Evolutionary conservation across 495 filamentous ascomycete genomes (phyloP).

Genomic region (Penicillium egyptiacum): DNA sequence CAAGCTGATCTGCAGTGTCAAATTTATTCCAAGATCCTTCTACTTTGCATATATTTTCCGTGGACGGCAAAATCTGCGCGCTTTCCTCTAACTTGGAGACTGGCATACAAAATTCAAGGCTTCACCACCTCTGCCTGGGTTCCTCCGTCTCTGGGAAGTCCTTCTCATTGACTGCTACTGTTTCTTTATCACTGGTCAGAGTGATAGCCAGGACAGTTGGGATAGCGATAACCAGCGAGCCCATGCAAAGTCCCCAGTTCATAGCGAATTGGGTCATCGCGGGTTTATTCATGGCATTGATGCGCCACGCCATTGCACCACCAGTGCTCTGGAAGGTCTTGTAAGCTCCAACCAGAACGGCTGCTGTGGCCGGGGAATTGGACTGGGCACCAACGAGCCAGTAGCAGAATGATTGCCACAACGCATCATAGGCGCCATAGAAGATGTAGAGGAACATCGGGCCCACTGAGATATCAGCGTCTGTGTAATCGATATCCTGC

Average conservation of each 20-base stretch:
- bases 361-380: slow-evolving; percentile 81
- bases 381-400: slow-evolving; percentile 84
- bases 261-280: slow-evolving; percentile 57
- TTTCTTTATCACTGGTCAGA: slow-evolving; percentile 23
- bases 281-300: slow-evolving; percentile 63
- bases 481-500: slow-evolving; percentile 43
- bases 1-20: too few relatives aligned
- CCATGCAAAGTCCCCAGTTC: slow-evolving; percentile 68
- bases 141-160: slow-evolving; percentile 6
- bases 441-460: slow-evolving; percentile 58
- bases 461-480: slow-evolving; percentile 38
- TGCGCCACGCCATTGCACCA: slow-evolving; percentile 76
- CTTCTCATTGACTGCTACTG: neutral
- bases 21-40: too few relatives aligned
- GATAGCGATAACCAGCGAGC: slow-evolving; percentile 64
- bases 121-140: slow-evolving; percentile 7
- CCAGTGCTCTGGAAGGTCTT: slow-evolving; percentile 90
- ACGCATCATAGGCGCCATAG: slow-evolving; percentile 53
- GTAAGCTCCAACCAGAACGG: slow-evolving; percentile 89
- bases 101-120: neutral
- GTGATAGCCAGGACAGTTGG: slow-evolving; percentile 59
- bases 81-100: neutral
- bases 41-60: neutral
- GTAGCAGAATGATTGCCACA: slow-evolving; percentile 78
- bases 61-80: neutral